A percentile compares a stretch with the other conserved stretches of the same genome.
Evolutionary conservation across 2,329 filamentous ascomycete species (phyloP).

Genomic region (Graphiopsis chlorocephala): DNA sequence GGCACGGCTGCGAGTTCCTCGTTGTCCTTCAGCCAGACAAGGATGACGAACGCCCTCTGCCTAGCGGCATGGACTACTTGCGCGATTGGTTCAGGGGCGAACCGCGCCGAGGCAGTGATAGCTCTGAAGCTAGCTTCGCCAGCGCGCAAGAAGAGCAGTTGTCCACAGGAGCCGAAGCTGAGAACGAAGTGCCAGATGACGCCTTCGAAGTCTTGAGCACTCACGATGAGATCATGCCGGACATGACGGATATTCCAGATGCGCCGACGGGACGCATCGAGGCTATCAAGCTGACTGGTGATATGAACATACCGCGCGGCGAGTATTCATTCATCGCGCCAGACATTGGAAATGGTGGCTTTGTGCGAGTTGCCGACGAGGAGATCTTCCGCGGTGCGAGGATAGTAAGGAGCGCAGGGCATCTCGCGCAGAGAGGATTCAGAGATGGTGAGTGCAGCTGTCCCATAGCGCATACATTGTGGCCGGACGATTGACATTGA

Average conservation of each 20-base stretch:
- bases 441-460: slow-evolving; percentile 58
- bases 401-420: slow-evolving; percentile 71
- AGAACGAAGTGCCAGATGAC: not conserved
- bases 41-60: slow-evolving; percentile 37
- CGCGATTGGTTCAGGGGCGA: slow-evolving; percentile 31
- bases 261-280: slow-evolving; percentile 68
- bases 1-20: slow-evolving; percentile 85
- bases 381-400: slow-evolving; percentile 69
- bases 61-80: slow-evolving; percentile 35
- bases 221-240: not conserved
- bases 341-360: slow-evolving; percentile 68
- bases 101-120: slow-evolving; percentile 19
- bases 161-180: not conserved
- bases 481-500: not conserved
- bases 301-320: slow-evolving; percentile 83
- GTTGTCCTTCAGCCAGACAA: slow-evolving; percentile 72
- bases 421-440: slow-evolving; percentile 74
- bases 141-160: not conserved
- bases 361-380: slow-evolving; percentile 63
- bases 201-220: not conserved
- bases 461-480: not conserved
- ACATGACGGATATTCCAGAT: slow-evolving; percentile 5
- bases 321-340: slow-evolving; percentile 78
- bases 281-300: slow-evolving; percentile 88
- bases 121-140: slow-evolving; percentile 22